Percentiles rank a stretch among this genome's conserved stretches.
Evolutionary conservation across 768 basidiomycete genomes (phyloP).

Genomic region (Coprinopsis sp.): DNA sequence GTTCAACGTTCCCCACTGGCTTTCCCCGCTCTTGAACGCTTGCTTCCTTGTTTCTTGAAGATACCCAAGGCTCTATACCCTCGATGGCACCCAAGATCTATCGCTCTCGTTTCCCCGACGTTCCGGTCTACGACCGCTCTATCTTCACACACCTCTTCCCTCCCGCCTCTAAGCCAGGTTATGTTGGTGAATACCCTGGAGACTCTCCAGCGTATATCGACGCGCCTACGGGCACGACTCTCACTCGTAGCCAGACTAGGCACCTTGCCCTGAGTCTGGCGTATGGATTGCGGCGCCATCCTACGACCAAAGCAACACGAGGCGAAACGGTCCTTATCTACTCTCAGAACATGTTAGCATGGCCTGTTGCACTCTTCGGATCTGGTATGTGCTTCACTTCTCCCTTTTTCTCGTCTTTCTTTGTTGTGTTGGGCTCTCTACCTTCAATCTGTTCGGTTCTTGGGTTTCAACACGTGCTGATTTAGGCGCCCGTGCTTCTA

Average conservation of each 20-base stretch:
- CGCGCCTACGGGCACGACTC: slow-evolving; percentile 47
- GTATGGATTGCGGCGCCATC: slow-evolving; percentile 48
- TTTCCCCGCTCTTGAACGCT: too few relatives aligned
- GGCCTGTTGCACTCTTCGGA: slow-evolving; percentile 46
- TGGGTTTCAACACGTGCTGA: too few relatives aligned
- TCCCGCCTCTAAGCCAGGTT: slow-evolving; percentile 21
- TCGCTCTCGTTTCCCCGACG: slow-evolving; percentile 36
- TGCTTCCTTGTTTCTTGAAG: too few relatives aligned
- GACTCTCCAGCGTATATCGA: slow-evolving; percentile 60
- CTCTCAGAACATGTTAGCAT: slow-evolving; percentile 60
- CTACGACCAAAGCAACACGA: slow-evolving; percentile 29
- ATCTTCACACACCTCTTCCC: slow-evolving; percentile 48
- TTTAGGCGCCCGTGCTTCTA: too few relatives aligned
- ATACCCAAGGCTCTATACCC: too few relatives aligned
- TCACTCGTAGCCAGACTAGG: slow-evolving; percentile 54
- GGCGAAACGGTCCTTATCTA: slow-evolving; percentile 63
- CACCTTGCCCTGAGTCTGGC: slow-evolving; percentile 53
- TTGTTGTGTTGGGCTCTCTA: too few relatives aligned
- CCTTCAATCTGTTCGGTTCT: too few relatives aligned
- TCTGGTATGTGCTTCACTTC: slow-evolving; percentile 34
- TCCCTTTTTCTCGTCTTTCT: too few relatives aligned
- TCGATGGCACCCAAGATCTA: slow-evolving; percentile 43
- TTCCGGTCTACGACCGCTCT: slow-evolving; percentile 36
- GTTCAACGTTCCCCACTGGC: too few relatives aligned
- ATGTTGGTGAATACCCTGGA: slow-evolving; percentile 40